Base-by-base conservation (phyloP, 331 rosid species). In the Stylosanthes scabra region DNA sequence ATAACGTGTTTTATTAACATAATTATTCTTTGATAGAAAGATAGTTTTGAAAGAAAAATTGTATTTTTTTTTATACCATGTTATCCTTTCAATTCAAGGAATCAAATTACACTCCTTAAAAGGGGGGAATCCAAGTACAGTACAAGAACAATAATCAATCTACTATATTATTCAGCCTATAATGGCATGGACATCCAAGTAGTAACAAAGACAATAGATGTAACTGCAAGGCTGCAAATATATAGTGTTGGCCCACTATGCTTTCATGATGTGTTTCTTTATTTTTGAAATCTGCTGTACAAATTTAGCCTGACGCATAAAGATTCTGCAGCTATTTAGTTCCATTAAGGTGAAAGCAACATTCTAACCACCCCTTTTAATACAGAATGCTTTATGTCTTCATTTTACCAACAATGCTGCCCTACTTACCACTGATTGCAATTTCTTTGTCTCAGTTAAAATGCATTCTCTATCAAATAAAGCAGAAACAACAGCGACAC, bases 401-500 rank as follows among this genome's bases (percentile, higher is more conserved):
- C 83, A 79, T 29, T 78, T 76, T 57, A 45, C 41, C 54, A 11
- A 51, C 28, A 78, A 50, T 39, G 85, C 73, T 13, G 88, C 88
- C 81, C 82, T 82, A 56, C 65, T 75, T 12, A 91, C 46, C 45
- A 83, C 42, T 0, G 76, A 40, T 27, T 52, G 97, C 83, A 94
- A 85, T 73, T 88, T 91, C 80, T 72, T 78, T 1, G 97, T 75
- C 82, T 84, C 99, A 0, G 89, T 74, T 46, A 78, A 70, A 79
- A 88, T 78, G 72, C 85, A 85, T 79, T 86, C 89, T 77, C 84
- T 86, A 27, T 94, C 99, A 77, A 94, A 94, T 55, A 94, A 70
- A 70, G 97, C 86, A n/a, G 97, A 94, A 58, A 94, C 97, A n/a
- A 88, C 96, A 9, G 97, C 99, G 54, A 90, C 91, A 29, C 99